phyloP scores from a whole-genome alignment of 306 rosid genomes.

The Datisca glomerata region DNA sequence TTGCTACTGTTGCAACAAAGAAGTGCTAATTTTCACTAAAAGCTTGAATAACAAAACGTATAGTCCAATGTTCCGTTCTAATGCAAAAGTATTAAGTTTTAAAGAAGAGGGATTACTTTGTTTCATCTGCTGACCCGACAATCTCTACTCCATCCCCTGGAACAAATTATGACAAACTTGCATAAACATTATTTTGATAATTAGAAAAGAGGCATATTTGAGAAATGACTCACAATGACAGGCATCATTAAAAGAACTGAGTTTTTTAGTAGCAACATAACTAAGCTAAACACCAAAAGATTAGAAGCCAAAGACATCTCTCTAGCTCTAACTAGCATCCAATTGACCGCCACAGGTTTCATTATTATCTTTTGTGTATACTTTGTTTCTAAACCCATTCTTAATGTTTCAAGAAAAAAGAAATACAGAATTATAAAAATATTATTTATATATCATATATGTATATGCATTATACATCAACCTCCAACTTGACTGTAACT shows the following conservation, averaged over 20 bases:
- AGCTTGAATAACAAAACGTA: background rate
- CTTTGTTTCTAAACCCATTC: too few relatives aligned
- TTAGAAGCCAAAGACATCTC: too few relatives aligned
- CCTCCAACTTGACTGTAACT: too few relatives aligned
- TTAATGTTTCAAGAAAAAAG: too few relatives aligned
- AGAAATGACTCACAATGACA: background rate
- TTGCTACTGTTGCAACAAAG: too few relatives aligned
- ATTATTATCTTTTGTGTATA: too few relatives aligned
- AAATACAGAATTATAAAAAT: too few relatives aligned
- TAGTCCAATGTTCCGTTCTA: background rate
- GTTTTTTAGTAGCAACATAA: background rate
- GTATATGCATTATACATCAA: too few relatives aligned
- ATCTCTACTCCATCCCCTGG: slow-evolving; percentile 54
- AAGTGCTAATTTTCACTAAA: background rate
- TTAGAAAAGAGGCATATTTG: background rate
- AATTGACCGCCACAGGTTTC: too few relatives aligned
- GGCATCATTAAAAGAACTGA: background rate
- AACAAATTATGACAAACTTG: slow-evolving; percentile 11
- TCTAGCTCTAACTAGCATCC: too few relatives aligned
- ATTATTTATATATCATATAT: too few relatives aligned
- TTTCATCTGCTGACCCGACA: slow-evolving; percentile 66
- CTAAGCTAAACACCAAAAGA: background rate
- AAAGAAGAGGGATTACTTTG: slow-evolving; percentile 48
- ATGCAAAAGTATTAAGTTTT: background rate
- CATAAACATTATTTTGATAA: background rate